Percentiles rank a stretch among this genome's conserved stretches.
These are phyloP conservation scores for Rhizophora mangle DNA, from an alignment of 345 rosid species.

Conservation along the genomic window DNA sequence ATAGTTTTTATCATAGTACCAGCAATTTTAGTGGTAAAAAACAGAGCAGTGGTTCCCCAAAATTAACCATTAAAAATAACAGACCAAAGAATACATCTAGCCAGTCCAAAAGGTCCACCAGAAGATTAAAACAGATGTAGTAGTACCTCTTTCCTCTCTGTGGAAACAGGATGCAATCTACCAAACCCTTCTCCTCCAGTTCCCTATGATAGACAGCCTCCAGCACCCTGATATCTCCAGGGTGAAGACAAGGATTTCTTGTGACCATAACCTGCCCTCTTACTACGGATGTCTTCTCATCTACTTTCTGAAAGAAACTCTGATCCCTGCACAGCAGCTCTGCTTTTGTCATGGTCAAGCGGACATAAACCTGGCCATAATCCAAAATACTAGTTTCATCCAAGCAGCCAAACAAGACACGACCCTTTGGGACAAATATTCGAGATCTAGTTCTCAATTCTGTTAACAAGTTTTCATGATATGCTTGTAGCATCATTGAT, in stretches of 20 bases:
- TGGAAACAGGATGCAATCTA: constrained; percentile 82
- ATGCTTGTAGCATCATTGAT: constrained; percentile 80
- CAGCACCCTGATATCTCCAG: constrained; percentile 90
- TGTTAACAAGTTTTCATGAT: constrained; percentile 56
- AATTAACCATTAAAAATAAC: neutral
- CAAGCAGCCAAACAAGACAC: constrained; percentile 81
- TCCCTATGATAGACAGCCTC: constrained; percentile 60
- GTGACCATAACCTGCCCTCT: constrained; percentile 79
- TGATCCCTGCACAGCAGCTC: constrained; percentile 52
- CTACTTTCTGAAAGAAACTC: constrained; percentile 52
- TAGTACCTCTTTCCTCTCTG: constrained; percentile 74
- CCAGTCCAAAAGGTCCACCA: neutral
- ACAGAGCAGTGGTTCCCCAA: neutral
- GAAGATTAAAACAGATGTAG: constrained; percentile 1
- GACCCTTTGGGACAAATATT: constrained; percentile 76
- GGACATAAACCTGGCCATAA: constrained; percentile 82
- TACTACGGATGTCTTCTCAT: constrained; percentile 60
- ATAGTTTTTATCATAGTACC: neutral
- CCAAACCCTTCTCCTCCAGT: constrained; percentile 61
- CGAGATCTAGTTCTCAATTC: constrained; percentile 74
- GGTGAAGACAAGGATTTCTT: constrained; percentile 95
- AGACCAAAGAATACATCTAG: neutral
- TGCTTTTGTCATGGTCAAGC: constrained; percentile 61
- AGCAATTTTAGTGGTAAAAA: neutral
- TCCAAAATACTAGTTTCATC: constrained; percentile 70